These are phyloP conservation scores for Elaeagnus macrophylla DNA, from an alignment of 306 rosid genomes.

Conservation along the genomic window DNA sequence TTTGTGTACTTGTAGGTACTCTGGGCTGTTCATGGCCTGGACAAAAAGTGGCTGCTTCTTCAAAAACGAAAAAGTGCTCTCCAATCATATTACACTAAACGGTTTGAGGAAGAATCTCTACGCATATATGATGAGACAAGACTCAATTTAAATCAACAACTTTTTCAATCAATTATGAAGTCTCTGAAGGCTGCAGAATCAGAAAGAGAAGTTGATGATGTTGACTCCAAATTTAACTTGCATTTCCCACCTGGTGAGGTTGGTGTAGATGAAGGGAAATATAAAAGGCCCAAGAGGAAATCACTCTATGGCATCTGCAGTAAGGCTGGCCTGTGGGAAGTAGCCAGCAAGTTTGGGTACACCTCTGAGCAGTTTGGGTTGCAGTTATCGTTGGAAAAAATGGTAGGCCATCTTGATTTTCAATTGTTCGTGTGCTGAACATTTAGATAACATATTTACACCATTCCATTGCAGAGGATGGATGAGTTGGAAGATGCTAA, in stretches of 20 bases:
- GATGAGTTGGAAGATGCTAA: constrained; percentile 92
- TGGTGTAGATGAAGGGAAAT: constrained; percentile 91
- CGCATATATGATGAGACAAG: constrained; percentile 70
- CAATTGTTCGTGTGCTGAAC: constrained; percentile 14
- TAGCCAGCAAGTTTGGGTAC: constrained; percentile 87
- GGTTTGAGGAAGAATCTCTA: constrained; percentile 79
- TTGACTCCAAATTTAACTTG: constrained; percentile 90
- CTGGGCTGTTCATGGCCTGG: constrained; percentile 90
- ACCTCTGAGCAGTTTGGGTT: constrained; percentile 93
- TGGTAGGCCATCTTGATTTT: constrained; percentile 43
- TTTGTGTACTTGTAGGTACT: constrained; percentile 48
- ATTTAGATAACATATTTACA: constrained; percentile 13
- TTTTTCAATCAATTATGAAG: constrained; percentile 83
- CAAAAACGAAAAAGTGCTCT: constrained; percentile 92
- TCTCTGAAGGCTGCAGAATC: constrained; percentile 87
- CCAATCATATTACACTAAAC: constrained; percentile 59
- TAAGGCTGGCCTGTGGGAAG: constrained; percentile 97
- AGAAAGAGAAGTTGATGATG: constrained; percentile 96
- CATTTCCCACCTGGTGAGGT: constrained; percentile 97
- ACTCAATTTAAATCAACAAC: constrained; percentile 55
- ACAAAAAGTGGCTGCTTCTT: constrained; percentile 88
- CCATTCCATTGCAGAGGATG: constrained; percentile 34
- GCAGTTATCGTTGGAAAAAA: constrained; percentile 56
- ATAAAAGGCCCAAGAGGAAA: constrained; percentile 85
- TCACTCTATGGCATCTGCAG: constrained; percentile 61